Evolutionary conservation across 2,329 filamentous ascomycete species (phyloP), one percentile per base, ranked within the genome.

Genomic region (Orbilia quercus): DNA sequence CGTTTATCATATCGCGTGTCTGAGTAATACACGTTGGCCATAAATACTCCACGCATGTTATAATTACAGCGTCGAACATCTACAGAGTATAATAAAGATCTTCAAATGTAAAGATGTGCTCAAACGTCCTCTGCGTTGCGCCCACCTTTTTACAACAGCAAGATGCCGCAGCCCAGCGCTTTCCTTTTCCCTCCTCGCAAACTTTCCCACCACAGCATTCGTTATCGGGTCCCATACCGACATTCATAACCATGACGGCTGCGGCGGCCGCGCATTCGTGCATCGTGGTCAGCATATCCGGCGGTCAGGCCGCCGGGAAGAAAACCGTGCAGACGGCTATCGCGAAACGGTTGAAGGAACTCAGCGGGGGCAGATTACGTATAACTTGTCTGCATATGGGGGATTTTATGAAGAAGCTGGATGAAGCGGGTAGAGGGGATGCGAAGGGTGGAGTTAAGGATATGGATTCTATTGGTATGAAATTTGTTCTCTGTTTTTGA

Each of bases 261-360:
- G n/a, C 34, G 9, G 18, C 66, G 58, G 18, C 44, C 7, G 60
- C 59, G 64, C 64, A 48, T 55, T 25, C 59, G 20, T 72, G 67
- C 28, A 72, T 72, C 38, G 60, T 77, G 36, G 77, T 78, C 48
- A 74, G 65, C 31, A 76, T 78, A 48, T 73, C 76, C 14, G 77
- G 77, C 45, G 76, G 76, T 14, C 74, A 76, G 28, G 76, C 76
- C 23, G 75, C 77, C 25, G 77, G 77, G 14, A 78, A 78, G 63
- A 78, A 77, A 54, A 74, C 72, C 1, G 76, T 78, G 45, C 76
- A 76, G 22, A 50, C 60, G n/a, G 76, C 75, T 3, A 60, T 78
- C 45, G 70, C 66, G 7, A 66, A 55, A 12, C 64, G 76, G 12
- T 63, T 77, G 22, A 54, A 65, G n/a, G 62, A 72, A 12, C 60